A percentile compares a stretch with the other conserved stretches of the same genome.
Evolutionary conservation across 2,329 filamentous ascomycete species (phyloP).

Genomic region (Fusarium scirpi): DNA sequence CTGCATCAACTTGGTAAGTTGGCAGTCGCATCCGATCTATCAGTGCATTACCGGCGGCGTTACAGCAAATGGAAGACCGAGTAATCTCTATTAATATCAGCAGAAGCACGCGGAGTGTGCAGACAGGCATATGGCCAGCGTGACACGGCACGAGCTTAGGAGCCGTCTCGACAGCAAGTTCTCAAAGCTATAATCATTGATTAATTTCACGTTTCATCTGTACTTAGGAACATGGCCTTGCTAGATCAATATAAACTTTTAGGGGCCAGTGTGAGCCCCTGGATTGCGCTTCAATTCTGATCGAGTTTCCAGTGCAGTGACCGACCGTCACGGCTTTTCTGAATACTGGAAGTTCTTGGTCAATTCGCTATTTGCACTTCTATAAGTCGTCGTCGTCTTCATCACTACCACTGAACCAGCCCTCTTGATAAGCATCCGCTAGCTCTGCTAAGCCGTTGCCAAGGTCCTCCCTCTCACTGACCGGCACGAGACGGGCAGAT

Average conservation of each 20-base stretch:
- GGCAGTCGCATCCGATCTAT: constrained; percentile 25
- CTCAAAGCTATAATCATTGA: constrained; percentile 10
- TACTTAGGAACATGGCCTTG: constrained; percentile 48
- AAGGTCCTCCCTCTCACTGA: constrained; percentile 88
- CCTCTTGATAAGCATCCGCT: constrained; percentile 88
- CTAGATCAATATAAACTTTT: constrained; percentile 50
- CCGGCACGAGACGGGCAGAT: constrained; percentile 70
- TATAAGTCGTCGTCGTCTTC: constrained; percentile 72
- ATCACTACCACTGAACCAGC: constrained; percentile 84
- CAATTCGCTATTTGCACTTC: neutral
- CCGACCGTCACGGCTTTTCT: neutral
- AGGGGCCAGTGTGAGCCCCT: constrained; percentile 23
- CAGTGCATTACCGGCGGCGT: constrained; percentile 32
- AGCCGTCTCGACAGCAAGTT: constrained; percentile 1
- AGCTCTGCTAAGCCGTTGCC: constrained; percentile 84
- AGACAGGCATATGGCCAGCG: constrained; percentile 11
- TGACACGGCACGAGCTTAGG: constrained; percentile 9
- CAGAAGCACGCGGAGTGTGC: constrained; percentile 23
- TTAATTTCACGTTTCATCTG: constrained; percentile 39
- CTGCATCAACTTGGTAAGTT: constrained; percentile 35
- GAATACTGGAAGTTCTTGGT: neutral
- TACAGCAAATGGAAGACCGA: constrained; percentile 32
- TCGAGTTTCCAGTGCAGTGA: neutral
- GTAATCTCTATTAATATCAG: constrained; percentile 42
- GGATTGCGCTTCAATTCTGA: neutral